phyloP scores from a whole-genome alignment of 2,329 filamentous ascomycete genomes.

The Ceratocystis diversiconidia region DNA sequence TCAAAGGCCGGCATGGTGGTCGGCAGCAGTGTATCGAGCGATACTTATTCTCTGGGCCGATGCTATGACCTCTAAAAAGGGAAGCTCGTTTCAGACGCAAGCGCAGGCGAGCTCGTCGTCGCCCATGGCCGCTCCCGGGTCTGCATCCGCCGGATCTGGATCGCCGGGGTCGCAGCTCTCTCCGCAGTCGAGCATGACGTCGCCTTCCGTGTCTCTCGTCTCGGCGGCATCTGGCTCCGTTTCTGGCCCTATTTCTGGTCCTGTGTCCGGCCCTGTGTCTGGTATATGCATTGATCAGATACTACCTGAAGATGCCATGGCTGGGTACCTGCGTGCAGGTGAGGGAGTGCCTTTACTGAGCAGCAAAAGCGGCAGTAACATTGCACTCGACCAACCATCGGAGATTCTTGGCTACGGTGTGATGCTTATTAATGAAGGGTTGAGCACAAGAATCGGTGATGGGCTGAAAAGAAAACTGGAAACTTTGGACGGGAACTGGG shows the following conservation, averaged over 20 bases:
- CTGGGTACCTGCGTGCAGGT: slow-evolving; percentile 29
- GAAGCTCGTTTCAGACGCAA: background rate
- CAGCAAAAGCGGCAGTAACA: slow-evolving; percentile 23
- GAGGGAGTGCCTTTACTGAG: slow-evolving; percentile 28
- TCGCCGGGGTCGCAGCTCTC: slow-evolving; percentile 11
- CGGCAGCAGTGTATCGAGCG: slow-evolving; percentile 54
- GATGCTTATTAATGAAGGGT: slow-evolving; percentile 28
- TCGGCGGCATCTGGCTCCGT: slow-evolving; percentile 13
- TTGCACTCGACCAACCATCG: slow-evolving; percentile 27
- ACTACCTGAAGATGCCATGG: slow-evolving; percentile 27
- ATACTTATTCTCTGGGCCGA: slow-evolving; percentile 49
- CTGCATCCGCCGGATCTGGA: background rate
- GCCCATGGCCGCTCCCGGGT: background rate
- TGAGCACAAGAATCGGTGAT: slow-evolving; percentile 31
- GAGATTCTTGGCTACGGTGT: slow-evolving; percentile 31
- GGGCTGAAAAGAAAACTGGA: slow-evolving; percentile 34
- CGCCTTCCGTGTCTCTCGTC: background rate
- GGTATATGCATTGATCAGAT: slow-evolving; percentile 29
- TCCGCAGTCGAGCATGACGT: background rate
- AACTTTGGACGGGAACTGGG: slow-evolving; percentile 29
- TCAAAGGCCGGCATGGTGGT: slow-evolving; percentile 54
- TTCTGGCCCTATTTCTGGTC: background rate
- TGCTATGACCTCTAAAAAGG: slow-evolving; percentile 28
- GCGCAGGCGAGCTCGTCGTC: background rate
- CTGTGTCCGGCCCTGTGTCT: slow-evolving; percentile 1